Conservation (phyloP, 2,329 filamentous ascomycete genomes). For the Herpotrichia juniperi region DNA sequence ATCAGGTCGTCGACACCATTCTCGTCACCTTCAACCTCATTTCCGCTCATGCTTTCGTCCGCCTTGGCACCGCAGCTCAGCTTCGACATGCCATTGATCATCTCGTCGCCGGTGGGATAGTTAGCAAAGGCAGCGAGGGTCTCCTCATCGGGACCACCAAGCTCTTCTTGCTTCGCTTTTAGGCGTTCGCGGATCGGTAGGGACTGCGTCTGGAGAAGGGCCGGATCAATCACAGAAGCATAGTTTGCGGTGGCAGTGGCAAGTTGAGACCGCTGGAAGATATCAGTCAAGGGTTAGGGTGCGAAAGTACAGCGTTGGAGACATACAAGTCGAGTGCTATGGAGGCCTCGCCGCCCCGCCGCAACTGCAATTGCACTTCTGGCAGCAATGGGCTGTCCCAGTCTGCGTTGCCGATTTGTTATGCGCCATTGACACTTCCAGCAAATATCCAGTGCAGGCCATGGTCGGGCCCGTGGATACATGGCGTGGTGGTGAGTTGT, state of each 20-base stretch:
- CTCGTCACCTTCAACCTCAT: slow-evolving; percentile 29
- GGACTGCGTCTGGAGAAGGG: slow-evolving; percentile 16
- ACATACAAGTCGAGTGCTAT: slow-evolving; percentile 27
- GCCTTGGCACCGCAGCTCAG: slow-evolving; percentile 26
- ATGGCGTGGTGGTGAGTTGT: background rate
- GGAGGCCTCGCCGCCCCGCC: slow-evolving; percentile 21
- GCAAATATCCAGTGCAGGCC: slow-evolving; percentile 21
- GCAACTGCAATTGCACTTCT: slow-evolving; percentile 12
- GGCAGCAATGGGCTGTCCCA: slow-evolving; percentile 5
- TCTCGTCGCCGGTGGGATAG: slow-evolving; percentile 28
- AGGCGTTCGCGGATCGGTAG: slow-evolving; percentile 36
- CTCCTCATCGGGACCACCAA: slow-evolving; percentile 41
- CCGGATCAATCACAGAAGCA: slow-evolving; percentile 16
- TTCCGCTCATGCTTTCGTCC: slow-evolving; percentile 22
- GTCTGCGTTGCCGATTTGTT: slow-evolving; percentile 5
- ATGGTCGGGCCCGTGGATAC: background rate
- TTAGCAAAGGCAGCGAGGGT: slow-evolving; percentile 37
- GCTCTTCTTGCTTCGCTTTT: slow-evolving; percentile 51
- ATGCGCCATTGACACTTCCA: slow-evolving; percentile 34
- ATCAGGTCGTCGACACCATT: slow-evolving; percentile 33
- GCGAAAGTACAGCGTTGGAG: background rate
- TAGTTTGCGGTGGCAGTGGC: slow-evolving; percentile 8
- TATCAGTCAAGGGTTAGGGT: slow-evolving; percentile 15
- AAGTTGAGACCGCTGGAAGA: slow-evolving; percentile 19
- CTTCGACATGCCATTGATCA: slow-evolving; percentile 32